phyloP scores from a whole-genome alignment of 164 flowering plant genomes.

The Euptelea pleiosperma region DNA sequence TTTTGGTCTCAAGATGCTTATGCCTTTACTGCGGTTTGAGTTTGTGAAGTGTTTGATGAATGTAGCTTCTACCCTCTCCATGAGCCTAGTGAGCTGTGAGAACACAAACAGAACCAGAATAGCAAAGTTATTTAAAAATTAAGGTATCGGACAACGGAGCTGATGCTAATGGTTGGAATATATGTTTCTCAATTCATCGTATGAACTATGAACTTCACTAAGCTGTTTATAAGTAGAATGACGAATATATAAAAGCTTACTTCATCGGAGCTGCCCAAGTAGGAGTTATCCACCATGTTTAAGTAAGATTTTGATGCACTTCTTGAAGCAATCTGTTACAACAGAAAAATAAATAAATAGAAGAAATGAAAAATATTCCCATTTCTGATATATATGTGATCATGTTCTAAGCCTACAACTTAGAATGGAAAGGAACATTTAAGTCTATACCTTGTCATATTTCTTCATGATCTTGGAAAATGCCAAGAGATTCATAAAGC shows the following conservation, averaged over 20 bases:
- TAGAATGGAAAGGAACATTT: slow-evolving; percentile 9
- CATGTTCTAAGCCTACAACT: no score
- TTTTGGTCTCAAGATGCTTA: slow-evolving; percentile 43
- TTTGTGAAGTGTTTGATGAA: slow-evolving; percentile 67
- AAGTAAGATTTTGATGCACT: slow-evolving; percentile 57
- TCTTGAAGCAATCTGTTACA: slow-evolving; percentile 44
- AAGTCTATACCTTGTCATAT: slow-evolving; percentile 62
- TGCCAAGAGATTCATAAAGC: slow-evolving; percentile 65
- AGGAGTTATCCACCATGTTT: slow-evolving; percentile 52
- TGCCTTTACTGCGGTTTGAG: slow-evolving; percentile 55
- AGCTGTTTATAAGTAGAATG: neutral
- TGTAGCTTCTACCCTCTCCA: slow-evolving; percentile 61
- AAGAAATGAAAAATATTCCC: slow-evolving; percentile 10
- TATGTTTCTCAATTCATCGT: no score
- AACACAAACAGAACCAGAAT: neutral
- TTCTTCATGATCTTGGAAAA: slow-evolving; percentile 83
- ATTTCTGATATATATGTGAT: no score
- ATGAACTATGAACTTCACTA: no score
- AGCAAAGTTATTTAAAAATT: neutral
- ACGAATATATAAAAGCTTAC: slow-evolving; percentile 16
- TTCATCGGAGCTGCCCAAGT: slow-evolving; percentile 51
- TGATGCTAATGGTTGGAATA: no score
- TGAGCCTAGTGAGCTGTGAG: slow-evolving; percentile 42
- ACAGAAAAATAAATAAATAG: neutral
- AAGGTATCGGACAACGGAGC: no score